Conservation (phyloP, 495 filamentous ascomycete genomes). For the Beverwykella pulmonaria region DNA sequence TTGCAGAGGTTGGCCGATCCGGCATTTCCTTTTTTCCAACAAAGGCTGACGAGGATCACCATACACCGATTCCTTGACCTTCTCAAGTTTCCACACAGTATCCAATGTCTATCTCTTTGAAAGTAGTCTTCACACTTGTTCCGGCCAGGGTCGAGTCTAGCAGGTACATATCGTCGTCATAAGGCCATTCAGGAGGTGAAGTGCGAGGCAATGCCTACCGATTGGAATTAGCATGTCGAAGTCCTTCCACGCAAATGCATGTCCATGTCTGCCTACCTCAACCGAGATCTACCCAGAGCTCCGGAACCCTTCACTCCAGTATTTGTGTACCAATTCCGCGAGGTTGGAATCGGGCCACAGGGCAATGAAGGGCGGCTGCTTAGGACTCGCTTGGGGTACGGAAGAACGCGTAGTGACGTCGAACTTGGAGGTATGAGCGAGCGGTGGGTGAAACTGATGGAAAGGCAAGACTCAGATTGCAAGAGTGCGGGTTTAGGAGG, state of each 20-base stretch:
- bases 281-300: neutral
- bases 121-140: slow-evolving; percentile 4
- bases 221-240: neutral
- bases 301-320: neutral
- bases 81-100: too few species aligned
- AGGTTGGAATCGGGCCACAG: too few species aligned
- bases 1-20: neutral
- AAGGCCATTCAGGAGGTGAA: neutral
- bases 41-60: neutral
- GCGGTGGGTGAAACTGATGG: neutral
- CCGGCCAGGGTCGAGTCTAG: slow-evolving; percentile 6
- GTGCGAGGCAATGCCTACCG: neutral
- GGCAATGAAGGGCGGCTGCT: too few species aligned
- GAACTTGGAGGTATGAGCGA: neutral
- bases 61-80: neutral
- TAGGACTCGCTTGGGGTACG: neutral
- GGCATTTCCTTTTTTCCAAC: neutral
- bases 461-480: neutral
- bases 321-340: too few species aligned
- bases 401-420: neutral
- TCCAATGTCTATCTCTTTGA: neutral
- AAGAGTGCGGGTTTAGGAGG: neutral
- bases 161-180: slow-evolving; percentile 9
- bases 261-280: neutral
- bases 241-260: neutral